Evolutionary conservation across 148 eudicot species (phyloP).

Genomic region (Arctostaphylos glauca): DNA sequence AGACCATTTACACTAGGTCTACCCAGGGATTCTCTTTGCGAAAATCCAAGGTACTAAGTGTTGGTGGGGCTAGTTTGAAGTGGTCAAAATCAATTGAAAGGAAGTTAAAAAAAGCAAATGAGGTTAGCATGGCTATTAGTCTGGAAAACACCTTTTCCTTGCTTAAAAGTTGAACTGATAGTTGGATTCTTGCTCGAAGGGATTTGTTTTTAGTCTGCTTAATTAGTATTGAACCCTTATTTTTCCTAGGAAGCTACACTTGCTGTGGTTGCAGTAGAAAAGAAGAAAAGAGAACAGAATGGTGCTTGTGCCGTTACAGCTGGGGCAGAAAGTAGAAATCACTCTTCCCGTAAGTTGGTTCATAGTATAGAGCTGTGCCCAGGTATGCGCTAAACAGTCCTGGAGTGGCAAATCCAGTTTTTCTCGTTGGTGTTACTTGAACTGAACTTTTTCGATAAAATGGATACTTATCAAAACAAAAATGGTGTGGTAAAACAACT

Average conservation of each 20-base stretch:
- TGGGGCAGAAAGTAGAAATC: slow-evolving; percentile 37
- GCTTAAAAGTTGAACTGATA: not conserved
- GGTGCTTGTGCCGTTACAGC: slow-evolving; percentile 32
- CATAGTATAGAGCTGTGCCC: slow-evolving; percentile 43
- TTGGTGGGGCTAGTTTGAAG: slow-evolving; percentile 83
- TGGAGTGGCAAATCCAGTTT: slow-evolving; percentile 34
- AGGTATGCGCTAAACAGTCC: slow-evolving; percentile 45
- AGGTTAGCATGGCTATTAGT: slow-evolving; percentile 50
- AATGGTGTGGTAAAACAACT: not conserved
- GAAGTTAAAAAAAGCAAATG: slow-evolving; percentile 66
- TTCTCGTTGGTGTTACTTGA: not conserved
- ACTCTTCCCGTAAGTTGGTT: slow-evolving; percentile 57
- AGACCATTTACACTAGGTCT: slow-evolving; percentile 74
- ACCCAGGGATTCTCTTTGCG: slow-evolving; percentile 74
- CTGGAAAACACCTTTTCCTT: not conserved
- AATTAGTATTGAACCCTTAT: slow-evolving; percentile 6
- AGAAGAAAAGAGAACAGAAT: slow-evolving; percentile 41
- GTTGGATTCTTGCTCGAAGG: not conserved
- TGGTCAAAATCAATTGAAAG: slow-evolving; percentile 93
- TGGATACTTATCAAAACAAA: not conserved
- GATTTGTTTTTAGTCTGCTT: slow-evolving; percentile 6
- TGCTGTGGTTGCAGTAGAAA: slow-evolving; percentile 63
- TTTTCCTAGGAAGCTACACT: slow-evolving; percentile 60
- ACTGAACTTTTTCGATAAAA: not conserved
- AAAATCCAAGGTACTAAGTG: slow-evolving; percentile 82